These are phyloP conservation scores for Phytophthora colocasiae DNA, from an alignment of 352 stramenopile species.

Conservation along the genomic window DNA sequence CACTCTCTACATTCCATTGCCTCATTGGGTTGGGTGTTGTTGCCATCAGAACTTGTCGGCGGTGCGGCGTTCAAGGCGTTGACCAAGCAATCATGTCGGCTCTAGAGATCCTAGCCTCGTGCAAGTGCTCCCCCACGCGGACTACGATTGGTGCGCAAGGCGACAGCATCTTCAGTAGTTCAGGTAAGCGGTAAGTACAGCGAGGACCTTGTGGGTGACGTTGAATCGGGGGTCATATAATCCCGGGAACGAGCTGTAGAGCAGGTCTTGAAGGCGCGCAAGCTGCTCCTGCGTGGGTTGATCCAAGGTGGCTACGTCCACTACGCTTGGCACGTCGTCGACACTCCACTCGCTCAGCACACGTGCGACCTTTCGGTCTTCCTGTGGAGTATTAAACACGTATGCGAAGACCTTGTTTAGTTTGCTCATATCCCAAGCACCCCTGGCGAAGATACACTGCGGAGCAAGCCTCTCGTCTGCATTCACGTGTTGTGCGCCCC, in stretches of 20 bases:
- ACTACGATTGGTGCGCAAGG: too few species aligned
- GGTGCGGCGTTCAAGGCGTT: background rate
- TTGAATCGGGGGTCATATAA: too few species aligned
- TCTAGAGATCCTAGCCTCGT: too few species aligned
- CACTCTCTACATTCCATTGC: background rate
- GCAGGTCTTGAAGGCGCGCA: too few species aligned
- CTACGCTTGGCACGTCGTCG: background rate
- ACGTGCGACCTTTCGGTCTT: constrained; percentile 8
- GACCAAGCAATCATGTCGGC: constrained; percentile 22
- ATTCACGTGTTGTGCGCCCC: background rate
- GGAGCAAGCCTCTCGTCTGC: background rate
- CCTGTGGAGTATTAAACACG: constrained; percentile 22
- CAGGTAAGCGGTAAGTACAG: too few species aligned
- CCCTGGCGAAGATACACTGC: background rate
- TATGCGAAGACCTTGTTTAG: constrained; percentile 44
- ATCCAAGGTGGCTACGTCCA: constrained; percentile 5
- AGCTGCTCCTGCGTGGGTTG: background rate
- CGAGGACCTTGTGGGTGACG: too few species aligned
- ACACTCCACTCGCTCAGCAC: constrained; percentile 24
- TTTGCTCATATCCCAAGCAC: constrained; percentile 33
- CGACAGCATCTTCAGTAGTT: too few species aligned
- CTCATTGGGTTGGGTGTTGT: background rate
- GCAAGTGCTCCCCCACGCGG: too few species aligned
- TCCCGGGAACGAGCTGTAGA: too few species aligned
- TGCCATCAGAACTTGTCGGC: background rate